These are phyloP conservation scores for Saccharomycopsis sp. DNA, from an alignment of 805 yeast species.

Conservation along the genomic window DNA sequence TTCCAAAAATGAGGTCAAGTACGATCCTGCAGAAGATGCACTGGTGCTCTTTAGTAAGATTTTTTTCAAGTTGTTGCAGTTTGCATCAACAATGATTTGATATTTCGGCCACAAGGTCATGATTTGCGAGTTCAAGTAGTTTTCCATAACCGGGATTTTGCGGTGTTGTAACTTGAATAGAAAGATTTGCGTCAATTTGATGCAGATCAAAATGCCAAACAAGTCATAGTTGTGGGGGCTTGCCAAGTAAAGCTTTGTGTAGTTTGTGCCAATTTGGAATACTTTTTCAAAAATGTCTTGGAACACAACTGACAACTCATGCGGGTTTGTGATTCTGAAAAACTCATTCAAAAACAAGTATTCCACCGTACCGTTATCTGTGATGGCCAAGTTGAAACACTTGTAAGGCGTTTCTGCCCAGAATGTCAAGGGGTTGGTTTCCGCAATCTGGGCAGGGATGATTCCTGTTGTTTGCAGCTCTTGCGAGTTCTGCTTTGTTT, in stretches of 20 bases:
- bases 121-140: conserved; percentile 55
- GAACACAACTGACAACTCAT: conserved; percentile 24
- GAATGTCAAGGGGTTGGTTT: conserved; percentile 53
- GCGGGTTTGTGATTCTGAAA: conserved; percentile 41
- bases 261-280: conserved; percentile 39
- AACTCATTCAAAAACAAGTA: conserved; percentile 65
- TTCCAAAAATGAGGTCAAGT: no score
- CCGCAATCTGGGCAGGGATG: conserved; percentile 79
- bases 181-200: conserved; percentile 58
- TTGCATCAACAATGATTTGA: conserved; percentile 64
- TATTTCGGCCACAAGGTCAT: conserved; percentile 81
- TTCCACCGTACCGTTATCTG: conserved; percentile 73
- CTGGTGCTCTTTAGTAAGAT: conserved; percentile 29
- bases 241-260: conserved; percentile 34
- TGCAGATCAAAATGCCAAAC: conserved; percentile 68
- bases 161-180: conserved; percentile 60
- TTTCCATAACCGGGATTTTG: conserved; percentile 61
- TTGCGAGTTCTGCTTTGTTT: no score
- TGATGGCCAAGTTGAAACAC: conserved; percentile 60
- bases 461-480: no score
- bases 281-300: conserved; percentile 44
- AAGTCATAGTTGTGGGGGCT: conserved; percentile 47
- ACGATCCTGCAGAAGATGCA: no score
- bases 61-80: conserved; percentile 62
- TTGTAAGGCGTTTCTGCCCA: conserved; percentile 68